A percentile compares a stretch with the other conserved stretches of the same genome.
phyloP scores from a whole-genome alignment of 2,329 filamentous ascomycete genomes.

The Beauveria scarabaeidicola region DNA sequence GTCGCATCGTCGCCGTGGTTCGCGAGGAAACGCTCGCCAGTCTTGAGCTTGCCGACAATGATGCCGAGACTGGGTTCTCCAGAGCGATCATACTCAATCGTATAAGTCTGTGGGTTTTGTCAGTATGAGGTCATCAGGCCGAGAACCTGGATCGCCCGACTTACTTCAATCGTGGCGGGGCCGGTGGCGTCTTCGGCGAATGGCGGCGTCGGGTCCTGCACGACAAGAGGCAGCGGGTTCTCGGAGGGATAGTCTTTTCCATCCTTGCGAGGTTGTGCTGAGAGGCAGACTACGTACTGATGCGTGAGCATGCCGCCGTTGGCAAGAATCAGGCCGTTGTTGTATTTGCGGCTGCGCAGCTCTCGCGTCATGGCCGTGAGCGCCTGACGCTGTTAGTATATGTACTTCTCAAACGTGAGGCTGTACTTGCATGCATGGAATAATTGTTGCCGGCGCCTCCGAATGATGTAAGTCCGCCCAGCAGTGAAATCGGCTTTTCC shows the following conservation, averaged over 20 bases:
- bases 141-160: background rate
- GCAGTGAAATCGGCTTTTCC: constrained; percentile 47
- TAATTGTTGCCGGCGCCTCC: constrained; percentile 66
- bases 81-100: constrained; percentile 21
- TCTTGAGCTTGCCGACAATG: constrained; percentile 17
- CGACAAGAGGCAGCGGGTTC: constrained; percentile 13
- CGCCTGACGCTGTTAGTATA: constrained; percentile 14
- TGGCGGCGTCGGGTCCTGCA: constrained; percentile 9
- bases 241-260: constrained; percentile 10
- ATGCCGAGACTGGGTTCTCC: constrained; percentile 15
- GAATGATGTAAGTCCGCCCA: constrained; percentile 60
- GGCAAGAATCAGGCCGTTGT: constrained; percentile 50
- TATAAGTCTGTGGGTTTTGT: constrained; percentile 20
- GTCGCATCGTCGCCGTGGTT: constrained; percentile 20
- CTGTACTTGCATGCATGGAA: constrained; percentile 51
- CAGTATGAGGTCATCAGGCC: background rate
- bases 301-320: constrained; percentile 60
- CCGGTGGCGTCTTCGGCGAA: constrained; percentile 17
- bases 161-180: constrained; percentile 19
- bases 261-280: constrained; percentile 28
- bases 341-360: constrained; percentile 36
- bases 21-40: constrained; percentile 20
- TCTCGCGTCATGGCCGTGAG: constrained; percentile 48
- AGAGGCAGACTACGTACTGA: constrained; percentile 54
- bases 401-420: constrained; percentile 17